Conservation (phyloP, 2,329 filamentous ascomycete genomes). For the Pestalotiopsis sp. region DNA sequence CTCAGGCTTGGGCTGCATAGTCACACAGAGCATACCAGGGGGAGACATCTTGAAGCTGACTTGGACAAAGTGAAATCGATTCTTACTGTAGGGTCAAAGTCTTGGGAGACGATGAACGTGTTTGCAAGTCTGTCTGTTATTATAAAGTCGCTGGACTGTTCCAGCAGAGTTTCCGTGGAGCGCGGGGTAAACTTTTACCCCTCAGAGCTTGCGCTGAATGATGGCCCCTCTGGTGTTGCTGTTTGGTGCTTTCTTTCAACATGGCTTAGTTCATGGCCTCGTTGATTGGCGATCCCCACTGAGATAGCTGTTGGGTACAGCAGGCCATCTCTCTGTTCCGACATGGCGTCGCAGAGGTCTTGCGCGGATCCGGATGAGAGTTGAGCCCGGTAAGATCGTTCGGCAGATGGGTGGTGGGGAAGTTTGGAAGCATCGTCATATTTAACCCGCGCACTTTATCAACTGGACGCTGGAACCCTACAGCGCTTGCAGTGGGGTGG, state of each 20-base stretch:
- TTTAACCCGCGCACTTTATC: conserved; percentile 5
- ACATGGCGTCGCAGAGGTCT: neutral
- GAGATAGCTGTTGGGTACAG: neutral
- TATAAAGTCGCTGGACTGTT: neutral
- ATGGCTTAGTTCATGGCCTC: neutral
- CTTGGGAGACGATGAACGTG: neutral
- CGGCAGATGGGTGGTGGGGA: conserved; percentile 10
- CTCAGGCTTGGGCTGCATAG: conserved; percentile 76
- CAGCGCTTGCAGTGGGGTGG: neutral
- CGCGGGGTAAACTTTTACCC: conserved; percentile 14
- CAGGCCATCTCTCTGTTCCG: neutral
- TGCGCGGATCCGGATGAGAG: neutral
- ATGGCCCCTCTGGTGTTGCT: neutral
- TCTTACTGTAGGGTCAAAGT: neutral
- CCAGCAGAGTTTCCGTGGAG: neutral
- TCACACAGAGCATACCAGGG: conserved; percentile 79
- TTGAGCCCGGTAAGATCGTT: neutral
- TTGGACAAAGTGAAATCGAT: neutral
- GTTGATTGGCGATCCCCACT: neutral
- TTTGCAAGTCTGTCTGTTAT: neutral
- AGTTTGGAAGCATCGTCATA: neutral
- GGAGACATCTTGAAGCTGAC: conserved; percentile 39
- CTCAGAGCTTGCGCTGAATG: neutral
- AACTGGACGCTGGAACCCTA: neutral
- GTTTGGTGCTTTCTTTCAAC: neutral